Evolutionary conservation across 305 asterid genomes (phyloP).

Genomic region (Fraxinus albicans): DNA sequence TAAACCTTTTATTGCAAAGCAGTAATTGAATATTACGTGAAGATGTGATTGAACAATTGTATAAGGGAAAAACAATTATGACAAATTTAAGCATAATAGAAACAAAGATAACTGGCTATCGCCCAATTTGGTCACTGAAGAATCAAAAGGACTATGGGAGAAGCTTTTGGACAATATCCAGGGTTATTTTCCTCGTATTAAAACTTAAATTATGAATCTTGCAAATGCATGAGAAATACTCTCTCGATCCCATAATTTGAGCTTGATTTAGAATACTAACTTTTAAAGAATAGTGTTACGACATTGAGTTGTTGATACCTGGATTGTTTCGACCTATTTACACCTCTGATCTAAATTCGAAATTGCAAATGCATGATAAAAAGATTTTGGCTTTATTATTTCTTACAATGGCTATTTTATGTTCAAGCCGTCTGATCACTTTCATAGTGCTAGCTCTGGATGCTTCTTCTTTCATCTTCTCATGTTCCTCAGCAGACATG

Average conservation of each 20-base stretch:
- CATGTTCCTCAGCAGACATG: slow-evolving; percentile 70
- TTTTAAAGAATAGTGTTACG: neutral
- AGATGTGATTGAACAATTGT: neutral
- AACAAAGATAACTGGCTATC: neutral
- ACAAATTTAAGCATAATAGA: neutral
- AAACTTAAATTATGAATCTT: neutral
- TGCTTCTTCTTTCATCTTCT: slow-evolving; percentile 76
- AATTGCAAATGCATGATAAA: neutral
- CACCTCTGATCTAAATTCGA: neutral
- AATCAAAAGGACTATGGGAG: neutral
- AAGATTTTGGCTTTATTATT: neutral
- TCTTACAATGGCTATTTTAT: slow-evolving; percentile 80
- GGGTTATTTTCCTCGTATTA: neutral
- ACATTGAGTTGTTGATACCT: neutral
- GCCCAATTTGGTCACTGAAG: neutral
- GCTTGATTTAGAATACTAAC: neutral
- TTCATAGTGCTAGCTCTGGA: slow-evolving; percentile 58
- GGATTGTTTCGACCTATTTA: neutral
- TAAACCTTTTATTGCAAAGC: neutral
- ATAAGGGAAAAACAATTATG: slow-evolving; percentile 2
- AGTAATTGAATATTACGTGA: neutral
- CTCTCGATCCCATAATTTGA: neutral
- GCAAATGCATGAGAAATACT: neutral
- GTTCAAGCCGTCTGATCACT: slow-evolving; percentile 82
- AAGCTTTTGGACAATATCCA: neutral